A percentile compares a stretch with the other conserved stretches of the same genome.
Conservation (phyloP, 805 yeast species). For the Wickerhamiella azymoides region DNA sequence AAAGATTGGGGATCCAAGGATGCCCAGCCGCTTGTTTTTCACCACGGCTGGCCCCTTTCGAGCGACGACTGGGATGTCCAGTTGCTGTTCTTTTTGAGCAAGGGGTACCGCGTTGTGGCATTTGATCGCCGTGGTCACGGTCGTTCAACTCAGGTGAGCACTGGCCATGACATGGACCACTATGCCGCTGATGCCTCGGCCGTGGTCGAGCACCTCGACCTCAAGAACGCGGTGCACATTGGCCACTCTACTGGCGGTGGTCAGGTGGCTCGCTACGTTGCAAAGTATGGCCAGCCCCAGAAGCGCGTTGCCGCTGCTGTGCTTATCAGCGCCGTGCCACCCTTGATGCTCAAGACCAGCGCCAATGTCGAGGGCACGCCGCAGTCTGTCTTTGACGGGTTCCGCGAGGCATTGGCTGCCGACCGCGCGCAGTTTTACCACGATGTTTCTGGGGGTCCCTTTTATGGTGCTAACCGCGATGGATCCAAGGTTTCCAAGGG, state of each 20-base stretch:
- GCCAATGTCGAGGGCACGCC: conserved; percentile 3
- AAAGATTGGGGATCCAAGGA: conserved; percentile 7
- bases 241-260: conserved; percentile 10
- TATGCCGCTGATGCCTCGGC: conserved; percentile 6
- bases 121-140: conserved; percentile 10
- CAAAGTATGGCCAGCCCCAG: conserved; percentile 1
- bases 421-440: conserved; percentile 3
- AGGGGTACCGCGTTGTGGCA: conserved; percentile 9
- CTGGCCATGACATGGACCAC: conserved; percentile 9
- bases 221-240: conserved; percentile 7
- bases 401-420: background rate
- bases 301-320: conserved; percentile 5
- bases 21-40: conserved; percentile 5
- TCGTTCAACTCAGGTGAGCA: conserved; percentile 3
- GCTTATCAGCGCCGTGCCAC: conserved; percentile 5
- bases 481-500: conserved; percentile 4
- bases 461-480: conserved; percentile 24
- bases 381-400: background rate
- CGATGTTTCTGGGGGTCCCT: background rate
- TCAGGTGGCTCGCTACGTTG: conserved; percentile 5
- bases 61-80: conserved; percentile 10
- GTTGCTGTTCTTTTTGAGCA: conserved; percentile 6
- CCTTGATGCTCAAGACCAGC: conserved; percentile 1
- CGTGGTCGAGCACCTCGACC: conserved; percentile 1
- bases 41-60: conserved; percentile 8